phyloP scores from a whole-genome alignment of 257 asterid species.

The Solanum peruvianum region DNA sequence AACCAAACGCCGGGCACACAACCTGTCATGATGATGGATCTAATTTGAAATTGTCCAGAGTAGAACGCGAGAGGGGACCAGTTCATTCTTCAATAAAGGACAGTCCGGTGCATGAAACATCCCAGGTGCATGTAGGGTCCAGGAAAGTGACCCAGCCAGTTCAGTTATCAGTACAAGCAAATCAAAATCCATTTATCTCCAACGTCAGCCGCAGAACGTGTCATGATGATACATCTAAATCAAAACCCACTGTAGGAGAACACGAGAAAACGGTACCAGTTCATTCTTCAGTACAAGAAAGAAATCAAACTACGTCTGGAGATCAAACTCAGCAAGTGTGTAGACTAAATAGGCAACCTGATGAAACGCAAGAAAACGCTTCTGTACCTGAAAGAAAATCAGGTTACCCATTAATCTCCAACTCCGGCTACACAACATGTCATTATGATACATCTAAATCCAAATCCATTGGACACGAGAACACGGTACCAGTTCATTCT shows the following conservation, averaged over 20 bases:
- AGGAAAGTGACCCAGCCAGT: not conserved
- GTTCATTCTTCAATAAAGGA: not conserved
- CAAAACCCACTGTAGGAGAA: not conserved
- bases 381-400: not conserved
- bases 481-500: not conserved
- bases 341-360: not conserved
- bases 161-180: not conserved
- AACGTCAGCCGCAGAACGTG: not conserved
- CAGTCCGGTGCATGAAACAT: not conserved
- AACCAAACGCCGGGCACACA: not conserved
- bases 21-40: not conserved
- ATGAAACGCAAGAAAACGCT: not conserved
- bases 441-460: not conserved
- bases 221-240: not conserved
- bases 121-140: not conserved
- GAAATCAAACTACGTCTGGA: not conserved
- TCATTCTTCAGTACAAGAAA: slow-evolving; percentile 6
- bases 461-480: not conserved
- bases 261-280: not conserved
- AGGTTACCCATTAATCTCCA: not conserved
- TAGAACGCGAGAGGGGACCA: not conserved
- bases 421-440: not conserved
- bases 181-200: not conserved
- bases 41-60: not conserved
- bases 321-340: not conserved